These are phyloP conservation scores for Pulveroboletus sp. DNA, from an alignment of 768 basidiomycete species.

Conservation along the genomic window DNA sequence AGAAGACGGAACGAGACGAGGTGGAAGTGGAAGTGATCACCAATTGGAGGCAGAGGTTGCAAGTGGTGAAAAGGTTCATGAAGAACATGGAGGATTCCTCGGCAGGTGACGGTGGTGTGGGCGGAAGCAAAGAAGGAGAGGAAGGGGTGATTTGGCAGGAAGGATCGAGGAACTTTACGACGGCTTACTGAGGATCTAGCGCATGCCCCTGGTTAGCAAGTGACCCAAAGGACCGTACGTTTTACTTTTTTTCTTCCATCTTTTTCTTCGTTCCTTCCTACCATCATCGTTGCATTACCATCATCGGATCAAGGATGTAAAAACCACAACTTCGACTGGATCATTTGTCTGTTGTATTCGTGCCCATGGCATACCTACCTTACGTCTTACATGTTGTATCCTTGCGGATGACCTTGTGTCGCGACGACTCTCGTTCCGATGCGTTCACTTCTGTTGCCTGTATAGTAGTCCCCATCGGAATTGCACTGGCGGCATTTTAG, in stretches of 20 bases:
- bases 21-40: conserved; percentile 73
- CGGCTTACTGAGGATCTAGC: conserved; percentile 35
- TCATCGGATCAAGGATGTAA: conserved; percentile 5
- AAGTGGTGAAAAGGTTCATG: conserved; percentile 69
- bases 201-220: neutral
- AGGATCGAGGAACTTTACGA: conserved; percentile 54
- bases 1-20: conserved; percentile 68
- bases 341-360: conserved; percentile 16
- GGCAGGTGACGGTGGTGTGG: conserved; percentile 18
- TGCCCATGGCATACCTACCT: neutral
- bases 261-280: neutral
- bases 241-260: neutral
- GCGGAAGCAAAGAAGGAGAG: conserved; percentile 17
- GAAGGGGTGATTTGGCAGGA: conserved; percentile 52
- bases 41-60: conserved; percentile 81
- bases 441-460: conserved; percentile 6
- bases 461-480: conserved; percentile 3
- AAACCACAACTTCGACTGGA: conserved; percentile 4
- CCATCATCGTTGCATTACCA: conserved; percentile 12
- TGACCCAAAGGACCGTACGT: neutral
- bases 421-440: too few species aligned
- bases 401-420: neutral
- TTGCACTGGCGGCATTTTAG: neutral
- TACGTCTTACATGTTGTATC: conserved; percentile 8
- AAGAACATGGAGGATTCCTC: conserved; percentile 21